Evolutionary conservation across 1,284 basidiomycete genomes (phyloP).

Genomic region (Puccinia horiana): DNA sequence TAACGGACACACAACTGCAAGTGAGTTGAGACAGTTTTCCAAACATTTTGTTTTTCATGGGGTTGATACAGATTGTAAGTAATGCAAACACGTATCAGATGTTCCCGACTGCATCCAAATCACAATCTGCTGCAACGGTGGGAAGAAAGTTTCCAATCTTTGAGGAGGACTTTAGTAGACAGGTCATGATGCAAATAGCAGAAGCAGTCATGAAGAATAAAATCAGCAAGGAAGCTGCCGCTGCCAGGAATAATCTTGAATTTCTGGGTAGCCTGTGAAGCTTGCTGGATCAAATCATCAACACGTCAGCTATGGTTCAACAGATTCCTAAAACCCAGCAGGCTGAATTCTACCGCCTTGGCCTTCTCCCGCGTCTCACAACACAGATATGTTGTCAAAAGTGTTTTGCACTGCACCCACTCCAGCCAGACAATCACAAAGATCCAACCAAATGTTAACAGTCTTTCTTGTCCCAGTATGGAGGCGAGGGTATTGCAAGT

Average conservation of each 20-base stretch:
- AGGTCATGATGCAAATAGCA: slow-evolving; percentile 1
- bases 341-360: no score
- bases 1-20: neutral
- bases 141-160: neutral
- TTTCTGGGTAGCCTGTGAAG: neutral
- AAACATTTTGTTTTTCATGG: neutral
- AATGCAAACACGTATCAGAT: neutral
- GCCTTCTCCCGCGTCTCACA: no score
- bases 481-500: slow-evolving; percentile 7
- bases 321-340: neutral
- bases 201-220: slow-evolving; percentile 12
- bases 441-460: neutral
- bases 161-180: slow-evolving; percentile 4
- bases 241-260: neutral
- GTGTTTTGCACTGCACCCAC: slow-evolving; percentile 3
- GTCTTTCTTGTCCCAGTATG: neutral
- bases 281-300: neutral
- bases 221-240: neutral
- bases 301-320: neutral
- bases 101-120: neutral
- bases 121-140: neutral
- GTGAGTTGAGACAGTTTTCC: neutral
- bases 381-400: slow-evolving; percentile 9
- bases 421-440: neutral
- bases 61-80: neutral